These are phyloP conservation scores for Cryptococcus amylolentus DNA, from an alignment of 1,284 basidiomycete genomes.

Conservation along the genomic window DNA sequence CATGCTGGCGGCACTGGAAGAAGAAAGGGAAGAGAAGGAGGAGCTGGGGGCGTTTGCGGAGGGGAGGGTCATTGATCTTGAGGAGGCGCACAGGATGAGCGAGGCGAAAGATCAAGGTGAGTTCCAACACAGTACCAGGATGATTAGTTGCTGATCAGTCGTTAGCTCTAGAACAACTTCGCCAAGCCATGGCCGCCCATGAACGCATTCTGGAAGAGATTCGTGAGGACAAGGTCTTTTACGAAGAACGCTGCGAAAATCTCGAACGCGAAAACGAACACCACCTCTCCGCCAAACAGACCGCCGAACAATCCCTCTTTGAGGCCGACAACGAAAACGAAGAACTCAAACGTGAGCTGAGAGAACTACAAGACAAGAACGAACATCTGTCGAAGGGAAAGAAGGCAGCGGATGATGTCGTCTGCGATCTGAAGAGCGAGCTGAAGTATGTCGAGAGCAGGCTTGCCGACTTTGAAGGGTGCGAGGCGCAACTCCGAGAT, in stretches of 20 bases:
- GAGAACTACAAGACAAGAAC: neutral
- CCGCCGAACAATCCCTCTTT: neutral
- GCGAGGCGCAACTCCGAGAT: neutral
- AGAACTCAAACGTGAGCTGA: neutral
- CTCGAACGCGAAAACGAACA: constrained; percentile 7
- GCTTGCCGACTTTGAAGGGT: neutral
- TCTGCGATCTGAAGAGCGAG: constrained; percentile 6
- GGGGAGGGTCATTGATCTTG: constrained; percentile 4
- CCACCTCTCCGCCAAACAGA: neutral
- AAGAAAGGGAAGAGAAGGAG: constrained; percentile 10
- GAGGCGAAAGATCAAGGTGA: constrained; percentile 7
- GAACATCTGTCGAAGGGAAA: neutral
- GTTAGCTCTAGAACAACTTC: constrained; percentile 22
- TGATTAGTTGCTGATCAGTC: neutral
- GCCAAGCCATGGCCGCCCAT: constrained; percentile 23
- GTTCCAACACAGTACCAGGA: neutral
- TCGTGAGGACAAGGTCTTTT: constrained; percentile 9
- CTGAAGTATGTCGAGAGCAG: constrained; percentile 5
- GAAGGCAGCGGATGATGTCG: constrained; percentile 2
- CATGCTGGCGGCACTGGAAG: neutral
- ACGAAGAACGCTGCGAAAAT: constrained; percentile 6
- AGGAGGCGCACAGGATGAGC: constrained; percentile 6
- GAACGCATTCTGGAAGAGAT: constrained; percentile 25
- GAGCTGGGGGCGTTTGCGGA: constrained; percentile 5
- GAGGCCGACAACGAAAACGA: neutral